Conservation (phyloP, 495 filamentous ascomycete genomes). For the Cercophora scortea region DNA sequence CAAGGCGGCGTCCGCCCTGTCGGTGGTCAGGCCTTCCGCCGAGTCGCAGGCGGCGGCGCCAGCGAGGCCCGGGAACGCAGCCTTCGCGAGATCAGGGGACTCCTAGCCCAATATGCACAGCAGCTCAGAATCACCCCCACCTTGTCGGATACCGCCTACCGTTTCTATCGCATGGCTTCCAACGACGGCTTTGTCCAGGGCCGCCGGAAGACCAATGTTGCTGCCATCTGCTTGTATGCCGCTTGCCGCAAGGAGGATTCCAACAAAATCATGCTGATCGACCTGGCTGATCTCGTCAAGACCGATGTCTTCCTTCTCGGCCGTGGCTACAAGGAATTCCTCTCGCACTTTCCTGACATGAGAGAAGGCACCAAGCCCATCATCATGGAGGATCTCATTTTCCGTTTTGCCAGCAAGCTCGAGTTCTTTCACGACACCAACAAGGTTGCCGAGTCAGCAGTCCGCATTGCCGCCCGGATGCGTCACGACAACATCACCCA, state of each 20-base stretch:
- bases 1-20: slow-evolving; percentile 46
- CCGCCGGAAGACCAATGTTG: slow-evolving; percentile 73
- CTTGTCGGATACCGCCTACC: slow-evolving; percentile 53
- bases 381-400: slow-evolving; percentile 78
- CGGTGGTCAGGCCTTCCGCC: slow-evolving; percentile 34
- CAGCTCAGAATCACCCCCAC: slow-evolving; percentile 50
- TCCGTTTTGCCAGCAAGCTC: slow-evolving; percentile 78
- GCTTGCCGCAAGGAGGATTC: slow-evolving; percentile 62
- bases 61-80: slow-evolving; percentile 58
- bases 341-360: slow-evolving; percentile 54
- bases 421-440: slow-evolving; percentile 75
- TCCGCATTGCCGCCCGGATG: slow-evolving; percentile 83
- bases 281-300: slow-evolving; percentile 83
- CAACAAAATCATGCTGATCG: slow-evolving; percentile 76
- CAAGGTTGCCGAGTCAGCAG: slow-evolving; percentile 78
- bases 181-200: slow-evolving; percentile 80
- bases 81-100: slow-evolving; percentile 49
- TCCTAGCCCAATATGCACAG: slow-evolving; percentile 36
- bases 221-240: slow-evolving; percentile 79
- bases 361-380: slow-evolving; percentile 47
- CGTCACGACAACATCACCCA: slow-evolving; percentile 91
- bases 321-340: slow-evolving; percentile 67
- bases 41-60: slow-evolving; percentile 28
- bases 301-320: slow-evolving; percentile 90
- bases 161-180: slow-evolving; percentile 71